Evolutionary conservation across 192 early-diverging fungal species (phyloP).

Genomic region (Coemansia sp.): DNA sequence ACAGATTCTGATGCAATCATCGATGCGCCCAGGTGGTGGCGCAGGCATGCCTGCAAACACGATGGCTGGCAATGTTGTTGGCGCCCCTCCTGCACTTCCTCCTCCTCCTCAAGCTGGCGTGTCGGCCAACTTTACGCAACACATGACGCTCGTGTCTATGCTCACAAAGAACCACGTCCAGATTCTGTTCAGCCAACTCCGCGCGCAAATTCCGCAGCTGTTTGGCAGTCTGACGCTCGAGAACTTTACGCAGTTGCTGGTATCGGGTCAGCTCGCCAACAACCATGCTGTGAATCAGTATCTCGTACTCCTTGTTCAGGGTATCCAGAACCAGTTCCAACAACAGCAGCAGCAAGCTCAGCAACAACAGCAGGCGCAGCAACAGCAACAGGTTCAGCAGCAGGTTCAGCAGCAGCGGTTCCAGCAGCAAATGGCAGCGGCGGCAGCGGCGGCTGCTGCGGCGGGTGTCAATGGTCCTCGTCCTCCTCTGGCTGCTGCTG

Average conservation of each 20-base stretch:
- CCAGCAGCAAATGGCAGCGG: neutral
- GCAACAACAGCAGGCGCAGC: conserved; percentile 4
- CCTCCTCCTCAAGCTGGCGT: too few relatives aligned
- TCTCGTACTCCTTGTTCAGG: conserved; percentile 11
- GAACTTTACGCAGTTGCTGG: conserved; percentile 28
- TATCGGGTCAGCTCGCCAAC: conserved; percentile 18
- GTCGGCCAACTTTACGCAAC: conserved; percentile 17
- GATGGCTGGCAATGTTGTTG: neutral
- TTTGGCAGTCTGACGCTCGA: conserved; percentile 28
- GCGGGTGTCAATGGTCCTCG: neutral
- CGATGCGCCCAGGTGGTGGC: neutral
- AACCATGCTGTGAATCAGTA: conserved; percentile 25
- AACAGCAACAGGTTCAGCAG: neutral
- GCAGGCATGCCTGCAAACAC: neutral
- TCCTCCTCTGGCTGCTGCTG: neutral
- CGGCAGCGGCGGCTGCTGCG: neutral
- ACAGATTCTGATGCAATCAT: too few relatives aligned
- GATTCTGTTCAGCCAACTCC: conserved; percentile 22
- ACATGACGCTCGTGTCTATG: conserved; percentile 28
- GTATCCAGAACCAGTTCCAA: conserved; percentile 12
- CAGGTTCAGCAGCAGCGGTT: neutral
- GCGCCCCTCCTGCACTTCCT: neutral
- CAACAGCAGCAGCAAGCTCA: conserved; percentile 8
- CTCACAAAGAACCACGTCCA: conserved; percentile 19
- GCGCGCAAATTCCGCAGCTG: conserved; percentile 19